Conservation (phyloP, 768 basidiomycete genomes). For the Termitomyces sp. region DNA sequence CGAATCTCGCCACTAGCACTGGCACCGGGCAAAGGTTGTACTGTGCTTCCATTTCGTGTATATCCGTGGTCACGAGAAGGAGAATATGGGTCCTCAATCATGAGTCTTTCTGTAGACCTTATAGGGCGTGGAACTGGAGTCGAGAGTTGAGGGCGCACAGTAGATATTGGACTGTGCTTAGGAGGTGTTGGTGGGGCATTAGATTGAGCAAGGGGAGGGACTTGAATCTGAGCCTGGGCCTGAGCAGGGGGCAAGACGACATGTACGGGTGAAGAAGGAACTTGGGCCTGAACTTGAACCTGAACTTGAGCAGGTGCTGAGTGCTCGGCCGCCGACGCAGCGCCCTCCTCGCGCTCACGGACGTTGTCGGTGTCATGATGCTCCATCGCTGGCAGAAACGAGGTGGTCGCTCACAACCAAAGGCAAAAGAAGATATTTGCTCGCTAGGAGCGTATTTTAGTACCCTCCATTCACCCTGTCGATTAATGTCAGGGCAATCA, state of each 20-base stretch:
- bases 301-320: neutral
- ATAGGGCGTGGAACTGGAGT: neutral
- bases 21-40: constrained; percentile 13
- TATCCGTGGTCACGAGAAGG: neutral
- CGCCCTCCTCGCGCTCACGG: constrained; percentile 3
- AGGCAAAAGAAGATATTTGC: neutral
- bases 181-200: neutral
- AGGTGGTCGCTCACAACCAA: neutral
- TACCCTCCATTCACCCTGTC: neutral
- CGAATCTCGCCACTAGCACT: constrained; percentile 2
- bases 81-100: constrained; percentile 1
- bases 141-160: neutral
- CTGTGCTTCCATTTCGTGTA: constrained; percentile 6
- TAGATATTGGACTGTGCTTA: constrained; percentile 1
- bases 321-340: neutral
- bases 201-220: neutral
- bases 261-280: neutral
- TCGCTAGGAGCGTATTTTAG: neutral
- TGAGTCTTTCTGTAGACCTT: constrained; percentile 3
- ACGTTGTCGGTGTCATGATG: constrained; percentile 1
- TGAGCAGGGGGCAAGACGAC: neutral
- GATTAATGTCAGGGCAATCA: constrained; percentile 3
- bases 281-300: neutral
- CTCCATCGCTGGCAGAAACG: constrained; percentile 2
- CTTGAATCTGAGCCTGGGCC: neutral